A percentile compares a stretch with the other conserved stretches of the same genome.
Evolutionary conservation across 805 yeast genomes (phyloP).

Genomic region (Danielozyma ontarioensis): DNA sequence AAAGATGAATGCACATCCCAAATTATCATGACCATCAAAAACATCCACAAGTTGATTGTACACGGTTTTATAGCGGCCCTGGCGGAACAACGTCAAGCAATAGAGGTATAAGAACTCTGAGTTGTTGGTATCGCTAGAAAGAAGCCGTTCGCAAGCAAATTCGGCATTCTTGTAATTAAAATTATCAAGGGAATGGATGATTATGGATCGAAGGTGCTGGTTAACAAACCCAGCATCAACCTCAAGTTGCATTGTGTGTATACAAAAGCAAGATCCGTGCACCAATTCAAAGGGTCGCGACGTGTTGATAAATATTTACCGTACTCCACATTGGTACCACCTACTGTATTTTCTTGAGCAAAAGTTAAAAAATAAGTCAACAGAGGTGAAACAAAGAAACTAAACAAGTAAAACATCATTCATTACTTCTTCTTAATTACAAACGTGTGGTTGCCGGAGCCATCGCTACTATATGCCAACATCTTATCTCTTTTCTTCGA

Average conservation of each 20-base stretch:
- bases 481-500: slow-evolving; percentile 25
- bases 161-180: slow-evolving; percentile 72
- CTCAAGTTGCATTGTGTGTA: slow-evolving; percentile 7
- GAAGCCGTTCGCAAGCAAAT: slow-evolving; percentile 76
- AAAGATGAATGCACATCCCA: slow-evolving; percentile 73
- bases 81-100: slow-evolving; percentile 60
- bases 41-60: slow-evolving; percentile 37
- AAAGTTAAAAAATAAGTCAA: too few relatives aligned
- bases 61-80: slow-evolving; percentile 57
- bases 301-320: too few relatives aligned
- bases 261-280: too few relatives aligned
- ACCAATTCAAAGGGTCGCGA: too few relatives aligned
- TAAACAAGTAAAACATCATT: too few relatives aligned
- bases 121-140: slow-evolving; percentile 55
- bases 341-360: too few relatives aligned
- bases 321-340: too few relatives aligned
- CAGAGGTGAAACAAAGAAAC: too few relatives aligned
- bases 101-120: slow-evolving; percentile 64
- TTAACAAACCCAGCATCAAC: slow-evolving; percentile 16
- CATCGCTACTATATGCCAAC: slow-evolving; percentile 38
- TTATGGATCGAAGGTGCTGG: slow-evolving; percentile 49
- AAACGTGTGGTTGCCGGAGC: slow-evolving; percentile 33
- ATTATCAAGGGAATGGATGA: slow-evolving; percentile 68
- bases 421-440: slow-evolving; percentile 31
- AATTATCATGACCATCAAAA: slow-evolving; percentile 43